These are phyloP conservation scores for Suillus luteus DNA, from an alignment of 768 basidiomycete genomes.

Conservation along the genomic window DNA sequence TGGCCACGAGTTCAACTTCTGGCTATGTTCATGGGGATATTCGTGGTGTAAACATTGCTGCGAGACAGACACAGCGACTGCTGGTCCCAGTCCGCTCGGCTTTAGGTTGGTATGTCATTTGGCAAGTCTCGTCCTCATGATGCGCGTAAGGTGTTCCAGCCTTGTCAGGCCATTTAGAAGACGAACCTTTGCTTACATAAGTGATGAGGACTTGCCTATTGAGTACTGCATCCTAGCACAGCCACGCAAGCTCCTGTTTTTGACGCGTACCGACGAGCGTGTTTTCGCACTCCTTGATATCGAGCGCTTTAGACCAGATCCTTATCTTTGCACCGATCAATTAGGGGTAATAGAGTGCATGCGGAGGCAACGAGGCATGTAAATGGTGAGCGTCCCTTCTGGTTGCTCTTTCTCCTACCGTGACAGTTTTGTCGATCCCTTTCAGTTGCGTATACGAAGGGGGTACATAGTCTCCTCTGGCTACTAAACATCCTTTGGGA, in stretches of 20 bases:
- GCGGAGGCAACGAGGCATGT: slow-evolving; percentile 8
- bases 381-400: slow-evolving; percentile 4
- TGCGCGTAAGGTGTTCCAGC: not conserved
- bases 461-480: not conserved
- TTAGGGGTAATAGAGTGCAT: slow-evolving; percentile 3
- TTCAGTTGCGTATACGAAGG: not conserved
- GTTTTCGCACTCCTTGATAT: slow-evolving; percentile 9
- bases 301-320: slow-evolving; percentile 4
- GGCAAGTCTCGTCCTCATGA: not conserved
- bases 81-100: not conserved
- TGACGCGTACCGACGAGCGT: not conserved
- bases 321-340: slow-evolving; percentile 7
- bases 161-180: too few relatives aligned
- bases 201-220: not conserved
- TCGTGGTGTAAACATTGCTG: slow-evolving; percentile 9
- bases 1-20: slow-evolving; percentile 1
- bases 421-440: slow-evolving; percentile 3
- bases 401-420: not conserved
- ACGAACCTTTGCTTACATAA: not conserved
- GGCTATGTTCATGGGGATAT: slow-evolving; percentile 12
- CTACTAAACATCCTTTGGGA: not conserved
- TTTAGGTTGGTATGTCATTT: slow-evolving; percentile 6
- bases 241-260: not conserved
- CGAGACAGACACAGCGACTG: not conserved
- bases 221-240: not conserved